Evolutionary conservation across 805 yeast genomes (phyloP).

Genomic region (Starmerella sp.): DNA sequence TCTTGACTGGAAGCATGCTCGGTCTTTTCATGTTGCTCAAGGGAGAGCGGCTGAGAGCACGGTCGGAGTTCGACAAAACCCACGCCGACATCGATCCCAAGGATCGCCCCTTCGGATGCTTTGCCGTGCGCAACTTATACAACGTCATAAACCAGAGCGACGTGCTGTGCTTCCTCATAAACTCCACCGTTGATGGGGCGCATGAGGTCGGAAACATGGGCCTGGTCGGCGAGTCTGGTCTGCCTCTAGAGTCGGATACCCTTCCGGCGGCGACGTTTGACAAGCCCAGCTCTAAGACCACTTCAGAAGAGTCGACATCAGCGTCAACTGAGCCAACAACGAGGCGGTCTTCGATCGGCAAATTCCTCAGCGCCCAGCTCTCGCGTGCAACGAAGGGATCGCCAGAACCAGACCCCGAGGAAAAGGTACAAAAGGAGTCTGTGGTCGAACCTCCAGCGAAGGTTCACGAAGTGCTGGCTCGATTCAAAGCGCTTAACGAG

Average conservation of each 20-base stretch:
- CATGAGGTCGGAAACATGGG: not conserved
- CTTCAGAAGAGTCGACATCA: not conserved
- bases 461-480: conserved; percentile 4
- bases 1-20: conserved; percentile 29
- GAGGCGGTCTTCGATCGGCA: not conserved
- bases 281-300: not conserved
- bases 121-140: conserved; percentile 60
- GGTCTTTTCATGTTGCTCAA: conserved; percentile 22
- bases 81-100: not conserved
- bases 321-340: not conserved
- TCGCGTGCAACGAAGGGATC: not conserved
- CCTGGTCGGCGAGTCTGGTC: conserved; percentile 17
- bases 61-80: conserved; percentile 8
- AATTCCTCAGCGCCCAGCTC: not conserved
- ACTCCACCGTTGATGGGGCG: conserved; percentile 55
- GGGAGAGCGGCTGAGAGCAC: conserved; percentile 11
- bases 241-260: conserved; percentile 23
- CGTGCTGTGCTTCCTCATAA: conserved; percentile 79
- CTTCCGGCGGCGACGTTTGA: conserved; percentile 8
- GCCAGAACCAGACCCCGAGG: not conserved
- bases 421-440: not conserved
- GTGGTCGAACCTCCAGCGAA: not conserved
- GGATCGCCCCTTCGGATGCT: conserved; percentile 34
- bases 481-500: conserved; percentile 40
- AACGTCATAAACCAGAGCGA: conserved; percentile 84